Conservation (phyloP, 192 early-diverging fungal species). For the Irineochytrium annulatum region DNA sequence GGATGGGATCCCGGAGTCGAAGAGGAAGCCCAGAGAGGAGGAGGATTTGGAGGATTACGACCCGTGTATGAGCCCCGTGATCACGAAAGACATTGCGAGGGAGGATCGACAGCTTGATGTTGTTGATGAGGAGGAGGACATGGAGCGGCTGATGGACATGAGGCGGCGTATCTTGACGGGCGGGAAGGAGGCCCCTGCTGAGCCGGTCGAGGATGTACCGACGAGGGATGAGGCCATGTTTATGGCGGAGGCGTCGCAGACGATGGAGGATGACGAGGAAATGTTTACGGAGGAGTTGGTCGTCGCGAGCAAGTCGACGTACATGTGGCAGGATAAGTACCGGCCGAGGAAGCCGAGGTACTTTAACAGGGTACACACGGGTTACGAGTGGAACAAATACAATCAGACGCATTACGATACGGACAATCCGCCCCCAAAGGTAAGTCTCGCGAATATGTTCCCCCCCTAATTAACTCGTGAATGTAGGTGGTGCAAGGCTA, state of each 20-base stretch:
- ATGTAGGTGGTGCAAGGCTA: conserved; percentile 88
- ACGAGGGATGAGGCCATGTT: conserved; percentile 29
- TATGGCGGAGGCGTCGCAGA: conserved; percentile 64
- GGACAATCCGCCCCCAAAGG: conserved; percentile 97
- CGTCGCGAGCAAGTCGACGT: conserved; percentile 44
- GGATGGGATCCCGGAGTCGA: too few relatives aligned
- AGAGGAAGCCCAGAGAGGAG: conserved; percentile 20
- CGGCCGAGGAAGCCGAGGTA: conserved; percentile 91
- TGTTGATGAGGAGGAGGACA: conserved; percentile 58
- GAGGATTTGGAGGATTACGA: conserved; percentile 47
- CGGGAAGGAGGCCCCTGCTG: conserved; percentile 20
- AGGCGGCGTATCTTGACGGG: conserved; percentile 15
- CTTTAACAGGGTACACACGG: conserved; percentile 95
- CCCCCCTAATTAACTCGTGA: not conserved
- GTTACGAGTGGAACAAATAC: conserved; percentile 99
- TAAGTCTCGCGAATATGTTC: conserved; percentile 3
- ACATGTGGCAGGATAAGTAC: conserved; percentile 76
- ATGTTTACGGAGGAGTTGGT: conserved; percentile 64
- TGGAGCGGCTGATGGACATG: conserved; percentile 39
- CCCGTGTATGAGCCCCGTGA: conserved; percentile 59
- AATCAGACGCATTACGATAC: conserved; percentile 97
- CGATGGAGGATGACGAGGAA: conserved; percentile 74
- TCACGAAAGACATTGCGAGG: conserved; percentile 40
- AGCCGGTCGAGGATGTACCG: conserved; percentile 4
- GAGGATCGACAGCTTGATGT: conserved; percentile 55